Conservation (phyloP, 1,284 basidiomycete species). For the Trametes sp. region DNA sequence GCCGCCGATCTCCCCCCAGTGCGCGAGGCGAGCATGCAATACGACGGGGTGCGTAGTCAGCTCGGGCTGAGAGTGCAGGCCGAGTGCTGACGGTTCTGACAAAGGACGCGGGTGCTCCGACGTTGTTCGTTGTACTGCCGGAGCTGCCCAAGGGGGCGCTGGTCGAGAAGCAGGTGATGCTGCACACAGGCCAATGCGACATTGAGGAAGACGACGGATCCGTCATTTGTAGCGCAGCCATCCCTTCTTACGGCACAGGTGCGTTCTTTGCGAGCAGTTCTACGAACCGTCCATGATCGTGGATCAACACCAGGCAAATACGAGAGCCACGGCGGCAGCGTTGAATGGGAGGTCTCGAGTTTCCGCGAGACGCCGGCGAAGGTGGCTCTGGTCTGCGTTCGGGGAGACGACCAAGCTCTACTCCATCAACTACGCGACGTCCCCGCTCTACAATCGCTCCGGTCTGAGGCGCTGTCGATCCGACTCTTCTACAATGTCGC, state of each 20-base stretch:
- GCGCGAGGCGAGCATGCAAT: conserved; percentile 51
- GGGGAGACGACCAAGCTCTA: conserved; percentile 44
- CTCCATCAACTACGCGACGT: conserved; percentile 29
- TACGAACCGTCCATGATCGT: too few species aligned
- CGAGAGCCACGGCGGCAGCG: conserved; percentile 25
- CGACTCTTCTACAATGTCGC: conserved; percentile 53
- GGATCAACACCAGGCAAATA: conserved; percentile 7
- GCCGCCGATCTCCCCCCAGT: conserved; percentile 50
- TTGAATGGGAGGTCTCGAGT: conserved; percentile 57
- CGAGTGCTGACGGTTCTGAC: not conserved
- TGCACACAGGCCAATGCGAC: conserved; percentile 69
- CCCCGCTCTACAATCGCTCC: conserved; percentile 23
- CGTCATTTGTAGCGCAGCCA: conserved; percentile 41
- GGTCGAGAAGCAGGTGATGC: conserved; percentile 74
- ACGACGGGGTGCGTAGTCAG: conserved; percentile 33
- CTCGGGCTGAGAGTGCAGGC: not conserved
- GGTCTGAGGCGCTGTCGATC: conserved; percentile 45
- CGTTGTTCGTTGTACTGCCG: conserved; percentile 73
- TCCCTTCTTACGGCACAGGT: conserved; percentile 54
- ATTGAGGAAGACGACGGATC: conserved; percentile 57
- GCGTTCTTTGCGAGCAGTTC: not conserved
- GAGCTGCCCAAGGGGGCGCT: conserved; percentile 81
- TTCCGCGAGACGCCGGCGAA: conserved; percentile 49
- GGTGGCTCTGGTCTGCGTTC: conserved; percentile 54
- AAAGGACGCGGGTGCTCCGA: conserved; percentile 48